These are phyloP conservation scores for Moricandia moricandioides DNA, from an alignment of 345 rosid genomes.

Conservation along the genomic window DNA sequence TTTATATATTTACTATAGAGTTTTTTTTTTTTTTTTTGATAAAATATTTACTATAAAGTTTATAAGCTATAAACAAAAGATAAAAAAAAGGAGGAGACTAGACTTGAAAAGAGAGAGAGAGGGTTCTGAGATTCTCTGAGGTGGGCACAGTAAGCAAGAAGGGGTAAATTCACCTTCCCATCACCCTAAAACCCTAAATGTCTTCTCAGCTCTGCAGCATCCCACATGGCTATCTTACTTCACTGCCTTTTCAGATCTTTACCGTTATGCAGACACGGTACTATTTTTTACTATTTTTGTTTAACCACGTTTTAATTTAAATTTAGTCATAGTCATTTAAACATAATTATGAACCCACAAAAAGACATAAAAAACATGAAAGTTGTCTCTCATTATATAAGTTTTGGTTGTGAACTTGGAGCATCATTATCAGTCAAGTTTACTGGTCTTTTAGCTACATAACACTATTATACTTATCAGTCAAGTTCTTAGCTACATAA, in stretches of 20 bases:
- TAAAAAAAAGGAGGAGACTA: neutral
- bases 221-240: slow-evolving; percentile 30
- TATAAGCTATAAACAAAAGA: neutral
- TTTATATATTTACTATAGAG: neutral
- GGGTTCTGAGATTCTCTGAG: neutral
- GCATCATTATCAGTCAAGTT: too few species aligned
- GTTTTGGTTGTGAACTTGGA: neutral
- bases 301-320: neutral
- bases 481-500: too few species aligned
- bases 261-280: slow-evolving; percentile 22
- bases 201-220: slow-evolving; percentile 29
- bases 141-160: slow-evolving; percentile 13
- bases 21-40: too few species aligned
- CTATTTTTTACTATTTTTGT: neutral
- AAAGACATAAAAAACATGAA: neutral
- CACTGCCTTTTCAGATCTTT: slow-evolving; percentile 17
- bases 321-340: neutral
- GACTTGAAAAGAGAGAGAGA: slow-evolving; percentile 13
- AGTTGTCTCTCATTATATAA: neutral
- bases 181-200: slow-evolving; percentile 10
- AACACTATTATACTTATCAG: neutral
- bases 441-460: neutral
- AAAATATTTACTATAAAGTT: neutral
- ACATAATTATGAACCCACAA: too few species aligned
- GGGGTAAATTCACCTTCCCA: slow-evolving; percentile 10